Conservation (phyloP, 176 grass and related monocot genomes). For the Thinopyrum elongatum region DNA sequence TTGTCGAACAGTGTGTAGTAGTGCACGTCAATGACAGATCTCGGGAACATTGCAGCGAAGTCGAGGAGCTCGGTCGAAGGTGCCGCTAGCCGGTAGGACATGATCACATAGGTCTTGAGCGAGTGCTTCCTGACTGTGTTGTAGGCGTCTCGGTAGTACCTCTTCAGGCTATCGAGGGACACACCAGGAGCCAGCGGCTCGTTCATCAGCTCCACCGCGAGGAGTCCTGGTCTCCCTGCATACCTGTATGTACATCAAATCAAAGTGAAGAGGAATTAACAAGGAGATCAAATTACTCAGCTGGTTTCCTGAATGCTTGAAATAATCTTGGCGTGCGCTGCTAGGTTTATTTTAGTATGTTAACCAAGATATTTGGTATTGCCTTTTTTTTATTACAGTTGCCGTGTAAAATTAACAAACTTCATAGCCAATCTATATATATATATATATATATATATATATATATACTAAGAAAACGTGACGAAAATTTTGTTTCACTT, state of each 20-base stretch:
- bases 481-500: too few species aligned
- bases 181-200: slow-evolving; percentile 49
- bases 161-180: slow-evolving; percentile 48
- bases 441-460: too few species aligned
- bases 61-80: slow-evolving; percentile 33
- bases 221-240: slow-evolving; percentile 30
- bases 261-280: background rate
- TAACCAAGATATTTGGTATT: background rate
- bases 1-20: slow-evolving; percentile 49
- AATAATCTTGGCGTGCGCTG: background rate
- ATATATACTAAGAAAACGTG: background rate
- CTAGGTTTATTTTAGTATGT: too few species aligned
- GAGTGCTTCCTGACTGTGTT: slow-evolving; percentile 43
- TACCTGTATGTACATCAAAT: slow-evolving; percentile 35
- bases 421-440: too few species aligned
- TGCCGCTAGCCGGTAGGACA: slow-evolving; percentile 53
- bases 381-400: background rate
- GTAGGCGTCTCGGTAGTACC: slow-evolving; percentile 69
- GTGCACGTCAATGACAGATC: slow-evolving; percentile 57
- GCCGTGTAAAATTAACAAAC: background rate
- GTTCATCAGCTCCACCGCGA: slow-evolving; percentile 71
- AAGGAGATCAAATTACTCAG: background rate
- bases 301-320: background rate
- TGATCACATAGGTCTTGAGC: slow-evolving; percentile 44
- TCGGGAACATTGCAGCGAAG: slow-evolving; percentile 1